Percentiles rank a stretch among this genome's conserved stretches.
phyloP scores from a whole-genome alignment of 73 alveolate genomes.

The Paramecium tetraurelia region DNA sequence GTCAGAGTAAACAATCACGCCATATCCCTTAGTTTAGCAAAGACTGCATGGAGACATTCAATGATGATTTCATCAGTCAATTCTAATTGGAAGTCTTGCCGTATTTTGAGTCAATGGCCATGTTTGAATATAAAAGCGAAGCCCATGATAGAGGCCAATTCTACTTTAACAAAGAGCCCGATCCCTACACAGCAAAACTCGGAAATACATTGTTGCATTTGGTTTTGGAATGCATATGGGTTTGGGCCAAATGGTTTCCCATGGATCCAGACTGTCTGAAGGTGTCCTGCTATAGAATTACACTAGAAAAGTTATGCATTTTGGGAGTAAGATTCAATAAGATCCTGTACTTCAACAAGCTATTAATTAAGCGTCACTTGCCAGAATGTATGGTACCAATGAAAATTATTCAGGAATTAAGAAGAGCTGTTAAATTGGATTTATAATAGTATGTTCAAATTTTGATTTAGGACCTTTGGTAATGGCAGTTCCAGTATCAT shows the following conservation, averaged over 20 bases:
- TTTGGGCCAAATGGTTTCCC: conserved; percentile 64
- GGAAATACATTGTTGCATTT: conserved; percentile 52
- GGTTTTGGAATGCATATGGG: conserved; percentile 58
- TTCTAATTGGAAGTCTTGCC: conserved; percentile 11
- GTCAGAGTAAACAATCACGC: neutral
- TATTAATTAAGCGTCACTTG: neutral
- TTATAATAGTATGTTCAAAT: neutral
- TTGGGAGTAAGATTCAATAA: neutral
- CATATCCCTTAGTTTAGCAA: neutral
- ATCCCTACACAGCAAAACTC: conserved; percentile 1
- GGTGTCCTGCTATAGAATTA: conserved; percentile 27
- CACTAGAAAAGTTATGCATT: neutral
- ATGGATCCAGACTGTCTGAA: neutral
- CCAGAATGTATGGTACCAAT: conserved; percentile 36
- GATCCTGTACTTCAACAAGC: neutral
- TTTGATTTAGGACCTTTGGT: neutral
- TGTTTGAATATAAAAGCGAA: conserved; percentile 4
- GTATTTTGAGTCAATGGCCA: neutral
- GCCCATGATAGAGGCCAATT: neutral
- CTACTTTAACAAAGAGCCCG: neutral
- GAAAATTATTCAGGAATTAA: neutral
- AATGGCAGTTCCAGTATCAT: conserved; percentile 21
- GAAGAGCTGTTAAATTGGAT: conserved; percentile 38
- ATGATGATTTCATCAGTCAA: conserved; percentile 26
- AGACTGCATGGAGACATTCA: conserved; percentile 10